phyloP scores from a whole-genome alignment of 108 stramenopile species.

The Poteriospumella lacustris region DNA sequence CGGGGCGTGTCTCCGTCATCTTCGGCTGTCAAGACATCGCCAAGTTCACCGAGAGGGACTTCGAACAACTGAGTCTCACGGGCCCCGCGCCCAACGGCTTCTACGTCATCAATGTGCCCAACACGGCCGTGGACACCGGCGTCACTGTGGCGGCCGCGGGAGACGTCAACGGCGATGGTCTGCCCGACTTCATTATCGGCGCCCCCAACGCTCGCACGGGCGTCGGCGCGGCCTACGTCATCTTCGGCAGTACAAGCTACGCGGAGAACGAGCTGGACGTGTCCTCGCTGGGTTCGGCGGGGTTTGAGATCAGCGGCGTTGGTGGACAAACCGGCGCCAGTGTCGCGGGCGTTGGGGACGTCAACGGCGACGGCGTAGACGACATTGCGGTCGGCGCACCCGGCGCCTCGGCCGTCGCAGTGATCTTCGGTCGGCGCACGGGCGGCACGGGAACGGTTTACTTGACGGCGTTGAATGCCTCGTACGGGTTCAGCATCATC shows the following conservation, averaged over 20 bases:
- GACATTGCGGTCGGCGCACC: background rate
- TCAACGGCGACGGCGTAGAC: background rate
- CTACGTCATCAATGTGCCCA: too few relatives aligned
- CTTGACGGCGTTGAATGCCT: too few relatives aligned
- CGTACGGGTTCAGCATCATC: too few relatives aligned
- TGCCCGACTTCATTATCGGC: background rate
- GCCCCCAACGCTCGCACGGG: background rate
- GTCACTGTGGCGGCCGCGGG: too few relatives aligned
- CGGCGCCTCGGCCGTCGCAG: too few relatives aligned
- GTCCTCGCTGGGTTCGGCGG: background rate
- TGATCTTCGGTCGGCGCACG: too few relatives aligned
- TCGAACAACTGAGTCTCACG: too few relatives aligned
- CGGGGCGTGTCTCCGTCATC: background rate
- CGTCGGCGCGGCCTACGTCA: background rate
- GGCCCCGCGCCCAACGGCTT: too few relatives aligned
- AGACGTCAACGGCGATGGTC: background rate
- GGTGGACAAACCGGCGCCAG: background rate
- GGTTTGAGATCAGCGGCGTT: background rate
- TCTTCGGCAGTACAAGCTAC: background rate
- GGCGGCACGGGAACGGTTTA: too few relatives aligned
- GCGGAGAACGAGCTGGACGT: background rate
- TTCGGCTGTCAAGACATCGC: too few relatives aligned
- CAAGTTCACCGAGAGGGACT: too few relatives aligned
- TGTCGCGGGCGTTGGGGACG: background rate
- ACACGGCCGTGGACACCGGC: too few relatives aligned